Evolutionary conservation across 306 rosid species (phyloP), one percentile per base, ranked within the genome.

Genomic region (Erythrophleum fordii): DNA sequence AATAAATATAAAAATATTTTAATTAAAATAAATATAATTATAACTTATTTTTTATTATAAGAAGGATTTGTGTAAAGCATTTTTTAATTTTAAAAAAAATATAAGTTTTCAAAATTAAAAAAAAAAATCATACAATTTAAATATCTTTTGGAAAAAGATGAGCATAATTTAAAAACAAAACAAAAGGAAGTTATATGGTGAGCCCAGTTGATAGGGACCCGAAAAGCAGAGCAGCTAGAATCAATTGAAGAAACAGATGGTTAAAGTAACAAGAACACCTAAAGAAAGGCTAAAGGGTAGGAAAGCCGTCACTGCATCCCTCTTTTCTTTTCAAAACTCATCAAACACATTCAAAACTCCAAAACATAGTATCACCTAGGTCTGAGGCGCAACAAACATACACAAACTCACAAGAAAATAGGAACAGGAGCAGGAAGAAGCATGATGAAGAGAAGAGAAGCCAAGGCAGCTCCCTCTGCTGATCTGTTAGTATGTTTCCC

Each of bases 401-500:
- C 73, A 65, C 56, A 74, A 28, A 35, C 2, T 53, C 39, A 2
- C 11, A 72, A 31, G 29, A 22, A 35, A 65, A 11, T 5, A 0
- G 16, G 11, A 65, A 42, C 45, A 62, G 17, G 20, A 23, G 18
- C 13, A 14, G 52, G 18, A 46, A 3, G 48, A 66, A 74, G 3
- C 48, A 71, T 17, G 61, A 88, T 88, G 83, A 93, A 85, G 44
- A 76, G 79, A 77, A 89, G 91, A 87, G 90, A 89, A 29, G 55
- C 84, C 48, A 95, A 91, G 81, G 72, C 83, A 72, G 87, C 85
- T 64, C 84, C 87, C n/a, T 87, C 98, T 18, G 81, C 98, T 11
- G 98, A 95, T 86, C 79, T 95, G 5, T 82, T 93, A 20, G 96
- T 90, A 11, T 95, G 99, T 80, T 95, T 95, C 58, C 99, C 99